Conservation (phyloP, 1,284 basidiomycete species). For the Microstroma glucosiphilum region DNA sequence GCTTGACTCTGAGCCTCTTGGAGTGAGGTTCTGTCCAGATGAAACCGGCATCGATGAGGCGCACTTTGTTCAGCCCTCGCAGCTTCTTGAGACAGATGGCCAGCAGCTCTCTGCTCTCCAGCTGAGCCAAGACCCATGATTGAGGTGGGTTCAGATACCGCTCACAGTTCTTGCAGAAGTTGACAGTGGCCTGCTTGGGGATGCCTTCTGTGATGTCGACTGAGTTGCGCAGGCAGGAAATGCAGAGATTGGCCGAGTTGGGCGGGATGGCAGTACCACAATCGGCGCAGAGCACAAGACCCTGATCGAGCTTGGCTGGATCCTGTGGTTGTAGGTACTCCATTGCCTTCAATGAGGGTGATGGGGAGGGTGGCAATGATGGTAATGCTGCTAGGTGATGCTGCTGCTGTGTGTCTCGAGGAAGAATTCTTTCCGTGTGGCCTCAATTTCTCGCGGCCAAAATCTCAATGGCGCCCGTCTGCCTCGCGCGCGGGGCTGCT, state of each 20-base stretch:
- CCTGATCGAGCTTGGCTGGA: constrained; percentile 19
- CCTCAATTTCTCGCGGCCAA: no score
- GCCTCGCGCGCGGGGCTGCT: no score
- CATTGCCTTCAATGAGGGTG: constrained; percentile 15
- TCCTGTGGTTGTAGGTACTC: constrained; percentile 37
- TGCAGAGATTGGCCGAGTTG: constrained; percentile 92
- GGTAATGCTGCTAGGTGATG: neutral
- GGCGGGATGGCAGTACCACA: constrained; percentile 84
- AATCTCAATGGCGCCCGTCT: no score
- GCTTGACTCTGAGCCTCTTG: constrained; percentile 81
- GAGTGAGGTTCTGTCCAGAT: constrained; percentile 99
- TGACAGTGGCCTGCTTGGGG: constrained; percentile 90
- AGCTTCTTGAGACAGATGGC: constrained; percentile 73
- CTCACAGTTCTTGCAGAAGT: constrained; percentile 93
- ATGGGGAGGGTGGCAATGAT: neutral
- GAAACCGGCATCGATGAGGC: constrained; percentile 92
- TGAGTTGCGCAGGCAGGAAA: constrained; percentile 80
- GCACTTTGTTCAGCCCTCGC: constrained; percentile 87
- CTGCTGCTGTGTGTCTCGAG: no score
- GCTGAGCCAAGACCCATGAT: constrained; percentile 77
- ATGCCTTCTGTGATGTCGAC: constrained; percentile 98
- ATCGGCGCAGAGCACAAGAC: constrained; percentile 52
- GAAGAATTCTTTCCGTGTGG: no score
- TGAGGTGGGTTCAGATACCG: constrained; percentile 86
- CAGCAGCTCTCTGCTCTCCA: constrained; percentile 86